Evolutionary conservation across 768 basidiomycete genomes (phyloP).

Genomic region (Cubamyces lactineus): DNA sequence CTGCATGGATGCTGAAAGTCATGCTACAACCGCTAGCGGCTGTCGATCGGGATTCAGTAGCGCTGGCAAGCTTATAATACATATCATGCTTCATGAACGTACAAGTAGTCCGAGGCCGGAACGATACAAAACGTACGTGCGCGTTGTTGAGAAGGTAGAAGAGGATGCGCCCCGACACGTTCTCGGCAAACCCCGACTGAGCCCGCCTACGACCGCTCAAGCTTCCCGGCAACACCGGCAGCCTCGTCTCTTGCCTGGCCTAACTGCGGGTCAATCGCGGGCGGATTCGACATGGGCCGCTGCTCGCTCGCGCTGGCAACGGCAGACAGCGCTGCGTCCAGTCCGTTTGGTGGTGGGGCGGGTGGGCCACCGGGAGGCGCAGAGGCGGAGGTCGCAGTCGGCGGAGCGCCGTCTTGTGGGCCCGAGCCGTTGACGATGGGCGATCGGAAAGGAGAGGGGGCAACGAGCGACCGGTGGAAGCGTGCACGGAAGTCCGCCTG

Average conservation of each 20-base stretch:
- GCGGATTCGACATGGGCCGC: slow-evolving; percentile 12
- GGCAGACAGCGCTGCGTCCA: slow-evolving; percentile 15
- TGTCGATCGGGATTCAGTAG: no score
- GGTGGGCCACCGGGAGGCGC: slow-evolving; percentile 18
- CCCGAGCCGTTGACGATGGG: slow-evolving; percentile 25
- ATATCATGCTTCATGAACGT: slow-evolving; percentile 7
- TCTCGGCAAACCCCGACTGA: background rate
- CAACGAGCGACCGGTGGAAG: slow-evolving; percentile 63
- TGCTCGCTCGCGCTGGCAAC: slow-evolving; percentile 10
- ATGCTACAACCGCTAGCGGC: no score
- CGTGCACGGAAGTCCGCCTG: slow-evolving; percentile 63
- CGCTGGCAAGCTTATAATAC: slow-evolving; percentile 5
- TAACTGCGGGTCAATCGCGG: slow-evolving; percentile 37
- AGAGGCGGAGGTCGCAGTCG: slow-evolving; percentile 16
- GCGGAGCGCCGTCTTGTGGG: slow-evolving; percentile 20
- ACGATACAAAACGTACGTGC: slow-evolving; percentile 5
- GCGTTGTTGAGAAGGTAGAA: background rate
- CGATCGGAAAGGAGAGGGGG: slow-evolving; percentile 60
- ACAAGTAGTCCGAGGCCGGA: slow-evolving; percentile 10
- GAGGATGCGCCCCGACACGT: background rate
- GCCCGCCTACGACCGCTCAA: slow-evolving; percentile 30
- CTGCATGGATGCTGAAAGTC: no score
- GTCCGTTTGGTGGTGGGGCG: slow-evolving; percentile 9
- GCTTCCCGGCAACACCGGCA: slow-evolving; percentile 36
- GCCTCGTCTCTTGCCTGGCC: slow-evolving; percentile 41